Evolutionary conservation across 805 yeast species (phyloP).

Genomic region (Ogataea salicorniae): DNA sequence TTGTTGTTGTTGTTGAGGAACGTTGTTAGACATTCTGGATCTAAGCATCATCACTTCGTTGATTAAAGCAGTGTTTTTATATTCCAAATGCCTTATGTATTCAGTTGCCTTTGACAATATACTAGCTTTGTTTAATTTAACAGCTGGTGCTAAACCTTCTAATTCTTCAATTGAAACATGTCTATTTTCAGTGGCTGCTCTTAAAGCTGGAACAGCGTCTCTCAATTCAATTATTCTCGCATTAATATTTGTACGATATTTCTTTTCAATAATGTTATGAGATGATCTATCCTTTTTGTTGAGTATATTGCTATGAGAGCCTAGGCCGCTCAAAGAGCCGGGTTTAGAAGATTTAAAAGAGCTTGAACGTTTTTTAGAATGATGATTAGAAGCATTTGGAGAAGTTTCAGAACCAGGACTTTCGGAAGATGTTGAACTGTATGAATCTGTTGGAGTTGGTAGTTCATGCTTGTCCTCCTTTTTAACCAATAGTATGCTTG

Average conservation of each 20-base stretch:
- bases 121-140: conserved; percentile 72
- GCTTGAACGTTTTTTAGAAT: not conserved
- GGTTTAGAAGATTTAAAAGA: conserved; percentile 11
- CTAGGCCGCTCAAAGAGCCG: not conserved
- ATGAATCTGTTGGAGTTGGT: conserved; percentile 15
- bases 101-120: conserved; percentile 75
- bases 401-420: no score
- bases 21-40: conserved; percentile 10
- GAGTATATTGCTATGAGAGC: no score
- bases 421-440: no score
- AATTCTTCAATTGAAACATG: conserved; percentile 38
- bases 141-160: conserved; percentile 73
- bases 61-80: conserved; percentile 45
- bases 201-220: conserved; percentile 73
- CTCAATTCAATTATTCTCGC: conserved; percentile 62
- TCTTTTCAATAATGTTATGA: conserved; percentile 78
- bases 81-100: conserved; percentile 68
- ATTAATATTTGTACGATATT: conserved; percentile 73
- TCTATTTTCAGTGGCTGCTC: conserved; percentile 47
- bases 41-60: conserved; percentile 50
- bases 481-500: not conserved
- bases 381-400: no score
- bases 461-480: conserved; percentile 1
- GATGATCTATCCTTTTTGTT: conserved; percentile 50
- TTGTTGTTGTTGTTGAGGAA: conserved; percentile 6